Evolutionary conservation across 345 rosid species (phyloP).

Genomic region (Heritiera fomes): DNA sequence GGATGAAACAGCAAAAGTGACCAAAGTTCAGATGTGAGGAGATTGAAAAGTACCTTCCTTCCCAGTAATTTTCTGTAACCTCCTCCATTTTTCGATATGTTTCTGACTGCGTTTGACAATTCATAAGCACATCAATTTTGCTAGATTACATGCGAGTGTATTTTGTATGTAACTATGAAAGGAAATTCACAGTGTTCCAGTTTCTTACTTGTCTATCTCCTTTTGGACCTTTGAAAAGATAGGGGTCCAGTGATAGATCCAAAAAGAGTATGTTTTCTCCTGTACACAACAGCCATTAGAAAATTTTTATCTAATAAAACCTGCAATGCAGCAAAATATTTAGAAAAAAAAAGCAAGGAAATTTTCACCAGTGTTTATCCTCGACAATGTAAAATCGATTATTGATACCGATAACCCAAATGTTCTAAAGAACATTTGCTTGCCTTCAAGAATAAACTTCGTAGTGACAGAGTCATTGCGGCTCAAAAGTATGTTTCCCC

Average conservation of each 20-base stretch:
- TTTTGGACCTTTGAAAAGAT: constrained; percentile 86
- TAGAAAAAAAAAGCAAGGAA: constrained; percentile 4
- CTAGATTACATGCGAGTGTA: background rate
- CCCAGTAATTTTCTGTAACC: constrained; percentile 79
- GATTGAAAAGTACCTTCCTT: constrained; percentile 65
- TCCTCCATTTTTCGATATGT: constrained; percentile 88
- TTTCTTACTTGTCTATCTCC: constrained; percentile 83
- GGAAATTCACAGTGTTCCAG: background rate
- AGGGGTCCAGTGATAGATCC: constrained; percentile 84
- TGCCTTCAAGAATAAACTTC: constrained; percentile 65
- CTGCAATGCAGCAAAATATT: background rate
- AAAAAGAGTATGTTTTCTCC: constrained; percentile 84
- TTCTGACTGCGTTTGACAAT: constrained; percentile 62
- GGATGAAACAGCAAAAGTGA: background rate
- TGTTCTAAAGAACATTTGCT: constrained; percentile 46
- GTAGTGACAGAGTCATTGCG: constrained; percentile 56
- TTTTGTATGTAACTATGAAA: background rate
- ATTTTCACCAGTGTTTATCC: constrained; percentile 78
- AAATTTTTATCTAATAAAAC: background rate
- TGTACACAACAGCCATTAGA: constrained; percentile 23
- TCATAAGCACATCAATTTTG: constrained; percentile 20
- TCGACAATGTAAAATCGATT: constrained; percentile 91
- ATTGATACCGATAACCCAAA: constrained; percentile 68
- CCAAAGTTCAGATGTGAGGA: constrained; percentile 4
- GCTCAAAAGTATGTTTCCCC: constrained; percentile 88